phyloP scores from a whole-genome alignment of 2,329 filamentous ascomycete genomes.

The Alternaria sp. region DNA sequence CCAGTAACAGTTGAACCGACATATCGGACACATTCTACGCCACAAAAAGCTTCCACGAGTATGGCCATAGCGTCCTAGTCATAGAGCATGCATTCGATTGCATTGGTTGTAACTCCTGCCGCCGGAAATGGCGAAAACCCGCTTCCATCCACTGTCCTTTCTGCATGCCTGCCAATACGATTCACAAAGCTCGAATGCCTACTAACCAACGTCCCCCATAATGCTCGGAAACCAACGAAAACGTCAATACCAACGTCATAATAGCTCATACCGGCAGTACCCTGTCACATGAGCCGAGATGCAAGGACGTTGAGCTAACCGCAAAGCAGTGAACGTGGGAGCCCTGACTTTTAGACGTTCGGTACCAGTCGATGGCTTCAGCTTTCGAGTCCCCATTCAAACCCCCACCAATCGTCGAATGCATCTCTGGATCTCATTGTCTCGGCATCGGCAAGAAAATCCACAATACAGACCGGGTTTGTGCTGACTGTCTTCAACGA shows the following conservation, averaged over 20 bases:
- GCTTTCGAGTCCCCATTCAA: conserved; percentile 27
- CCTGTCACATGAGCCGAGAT: conserved; percentile 19
- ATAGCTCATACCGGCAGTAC: conserved; percentile 9
- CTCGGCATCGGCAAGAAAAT: conserved; percentile 42
- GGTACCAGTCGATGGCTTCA: conserved; percentile 30
- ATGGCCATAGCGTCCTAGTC: conserved; percentile 20
- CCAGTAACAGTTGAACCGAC: conserved; percentile 23
- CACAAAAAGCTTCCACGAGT: conserved; percentile 34
- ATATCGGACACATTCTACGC: conserved; percentile 29
- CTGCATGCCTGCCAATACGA: conserved; percentile 6
- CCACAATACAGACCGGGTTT: conserved; percentile 29
- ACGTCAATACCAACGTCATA: conserved; percentile 14
- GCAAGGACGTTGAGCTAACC: conserved; percentile 32
- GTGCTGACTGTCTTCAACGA: conserved; percentile 34
- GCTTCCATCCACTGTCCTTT: conserved; percentile 15
- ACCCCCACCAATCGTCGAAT: conserved; percentile 37
- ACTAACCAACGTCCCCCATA: background rate
- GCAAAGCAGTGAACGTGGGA: conserved; percentile 23
- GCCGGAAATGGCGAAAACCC: conserved; percentile 17
- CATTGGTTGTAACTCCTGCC: conserved; percentile 24
- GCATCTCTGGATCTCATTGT: conserved; percentile 31
- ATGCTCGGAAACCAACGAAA: conserved; percentile 5
- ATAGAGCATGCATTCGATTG: conserved; percentile 10
- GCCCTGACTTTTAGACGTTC: conserved; percentile 23
- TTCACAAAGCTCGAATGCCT: background rate